Base-by-base conservation (phyloP, 441 rosid genomes). In the Capsella rubella region DNA sequence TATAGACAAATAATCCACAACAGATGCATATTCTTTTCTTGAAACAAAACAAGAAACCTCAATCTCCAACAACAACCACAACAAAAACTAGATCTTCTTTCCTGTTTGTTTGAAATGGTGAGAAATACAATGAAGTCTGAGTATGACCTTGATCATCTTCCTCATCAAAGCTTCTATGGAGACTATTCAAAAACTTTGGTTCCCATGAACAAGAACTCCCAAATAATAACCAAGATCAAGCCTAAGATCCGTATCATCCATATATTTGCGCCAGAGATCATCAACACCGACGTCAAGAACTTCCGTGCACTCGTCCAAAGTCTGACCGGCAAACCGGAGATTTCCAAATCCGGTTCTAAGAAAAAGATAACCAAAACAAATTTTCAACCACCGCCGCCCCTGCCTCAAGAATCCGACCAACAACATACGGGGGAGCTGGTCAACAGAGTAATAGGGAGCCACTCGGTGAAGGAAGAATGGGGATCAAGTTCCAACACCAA, bases 251-350 rank as follows among this genome's bases (percentile, higher is more conserved):
- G 99, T 52, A 91, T 95, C 49, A 90, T 91, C 73, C 99, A 93
- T 87, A 83, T 93, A 61, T 84, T 88, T 73, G 97, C 97, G 2
- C 99, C 99, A n/a, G 98, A 93, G 81, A 91, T 95, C 80, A 95
- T 95, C 85, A 87, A 90, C 81, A 95, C 99, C 2, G 98, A 95
- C 69, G 93, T 76, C 9, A 87, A 84, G 11, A 93, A 90, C 82
- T 95, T 95, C 71, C 81, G 97, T 52, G 87, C 84, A 37, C 80
- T 95, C 32, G 98, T 95, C n/a, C 98, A 95, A 50, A 82, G 90
- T 45, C 96, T 95, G 21, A 93, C 98, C 0, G 99, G 99, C 10
- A 95, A 95, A 60, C 86, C 50, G 63, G 59, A 50, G 31, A 50
- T 50, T 73, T 73, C 60, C 78, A 73, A 79, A 50, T 52, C 53